These are phyloP conservation scores for Plenodomus tracheiphilus DNA, from an alignment of 2,329 filamentous ascomycete genomes.

Conservation along the genomic window DNA sequence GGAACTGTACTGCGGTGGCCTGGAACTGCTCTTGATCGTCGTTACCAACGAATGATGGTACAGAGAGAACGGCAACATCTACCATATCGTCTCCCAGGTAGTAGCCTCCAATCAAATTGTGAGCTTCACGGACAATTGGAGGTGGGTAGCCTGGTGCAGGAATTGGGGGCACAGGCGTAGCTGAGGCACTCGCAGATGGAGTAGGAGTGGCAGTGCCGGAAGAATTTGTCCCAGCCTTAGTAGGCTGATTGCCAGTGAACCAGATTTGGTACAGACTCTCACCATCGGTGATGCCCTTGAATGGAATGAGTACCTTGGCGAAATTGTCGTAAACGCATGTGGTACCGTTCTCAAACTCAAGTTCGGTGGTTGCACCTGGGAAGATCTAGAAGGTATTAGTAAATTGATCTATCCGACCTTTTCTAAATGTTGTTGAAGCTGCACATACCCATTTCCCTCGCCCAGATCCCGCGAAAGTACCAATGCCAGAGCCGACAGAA, in stretches of 20 bases:
- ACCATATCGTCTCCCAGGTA: slow-evolving; percentile 51
- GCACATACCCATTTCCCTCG: slow-evolving; percentile 40
- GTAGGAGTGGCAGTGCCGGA: slow-evolving; percentile 22
- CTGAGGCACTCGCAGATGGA: slow-evolving; percentile 20
- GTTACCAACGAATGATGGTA: slow-evolving; percentile 47
- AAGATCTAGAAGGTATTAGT: slow-evolving; percentile 34
- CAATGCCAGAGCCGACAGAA: slow-evolving; percentile 44
- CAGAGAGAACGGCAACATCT: slow-evolving; percentile 51
- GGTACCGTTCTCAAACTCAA: slow-evolving; percentile 53
- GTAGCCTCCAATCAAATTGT: slow-evolving; percentile 53
- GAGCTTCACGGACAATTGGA: slow-evolving; percentile 46
- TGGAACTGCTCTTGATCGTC: slow-evolving; percentile 45
- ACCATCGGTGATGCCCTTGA: slow-evolving; percentile 48
- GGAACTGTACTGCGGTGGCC: slow-evolving; percentile 46
- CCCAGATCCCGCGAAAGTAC: slow-evolving; percentile 51
- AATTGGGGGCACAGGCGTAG: slow-evolving; percentile 22
- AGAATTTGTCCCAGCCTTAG: slow-evolving; percentile 7
- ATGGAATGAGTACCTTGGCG: slow-evolving; percentile 47
- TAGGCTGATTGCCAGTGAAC: slow-evolving; percentile 35
- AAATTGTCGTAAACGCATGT: slow-evolving; percentile 47
- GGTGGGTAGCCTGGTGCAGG: slow-evolving; percentile 51
- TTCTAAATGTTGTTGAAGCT: not conserved
- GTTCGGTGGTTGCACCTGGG: slow-evolving; percentile 48
- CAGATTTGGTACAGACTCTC: slow-evolving; percentile 46
- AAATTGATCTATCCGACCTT: too few species aligned